Conservation (phyloP, 257 asterid species). For the Przewalskia tangutica region DNA sequence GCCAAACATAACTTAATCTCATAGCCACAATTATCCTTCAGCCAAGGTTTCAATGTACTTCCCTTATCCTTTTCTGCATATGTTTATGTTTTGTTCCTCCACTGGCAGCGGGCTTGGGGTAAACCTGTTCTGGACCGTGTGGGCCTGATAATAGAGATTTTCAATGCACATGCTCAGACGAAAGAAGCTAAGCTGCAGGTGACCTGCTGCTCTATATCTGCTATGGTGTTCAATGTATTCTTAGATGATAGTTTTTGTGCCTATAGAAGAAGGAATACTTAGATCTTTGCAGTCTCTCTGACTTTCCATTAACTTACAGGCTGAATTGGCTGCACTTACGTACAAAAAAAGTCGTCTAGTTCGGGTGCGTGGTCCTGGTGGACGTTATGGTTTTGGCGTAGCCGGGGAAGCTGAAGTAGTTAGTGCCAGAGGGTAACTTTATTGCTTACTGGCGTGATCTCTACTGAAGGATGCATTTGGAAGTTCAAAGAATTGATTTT, state of each 20-base stretch:
- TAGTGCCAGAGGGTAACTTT: constrained; percentile 91
- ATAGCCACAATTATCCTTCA: background rate
- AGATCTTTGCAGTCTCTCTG: background rate
- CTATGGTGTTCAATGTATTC: background rate
- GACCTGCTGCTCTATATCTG: constrained; percentile 9
- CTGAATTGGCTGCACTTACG: constrained; percentile 95
- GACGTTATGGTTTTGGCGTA: constrained; percentile 75
- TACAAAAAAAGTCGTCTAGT: constrained; percentile 92
- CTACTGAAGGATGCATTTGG: background rate
- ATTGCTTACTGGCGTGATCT: background rate
- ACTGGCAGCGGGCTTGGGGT: constrained; percentile 58
- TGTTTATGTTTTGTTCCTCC: background rate
- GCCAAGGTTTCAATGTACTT: background rate
- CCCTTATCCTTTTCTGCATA: background rate
- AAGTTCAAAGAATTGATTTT: background rate
- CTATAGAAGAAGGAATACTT: background rate
- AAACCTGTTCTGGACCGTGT: constrained; percentile 93
- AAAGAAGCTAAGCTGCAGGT: constrained; percentile 97
- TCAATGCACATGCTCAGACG: constrained; percentile 97
- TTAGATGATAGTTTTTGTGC: background rate
- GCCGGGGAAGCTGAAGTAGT: constrained; percentile 88
- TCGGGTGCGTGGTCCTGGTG: constrained; percentile 76
- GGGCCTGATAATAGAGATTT: constrained; percentile 87
- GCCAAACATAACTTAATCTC: background rate
- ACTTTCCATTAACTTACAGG: constrained; percentile 32